A percentile compares a stretch with the other conserved stretches of the same genome.
These are phyloP conservation scores for Fusarium illudens DNA, from an alignment of 2,329 filamentous ascomycete species.

Conservation along the genomic window DNA sequence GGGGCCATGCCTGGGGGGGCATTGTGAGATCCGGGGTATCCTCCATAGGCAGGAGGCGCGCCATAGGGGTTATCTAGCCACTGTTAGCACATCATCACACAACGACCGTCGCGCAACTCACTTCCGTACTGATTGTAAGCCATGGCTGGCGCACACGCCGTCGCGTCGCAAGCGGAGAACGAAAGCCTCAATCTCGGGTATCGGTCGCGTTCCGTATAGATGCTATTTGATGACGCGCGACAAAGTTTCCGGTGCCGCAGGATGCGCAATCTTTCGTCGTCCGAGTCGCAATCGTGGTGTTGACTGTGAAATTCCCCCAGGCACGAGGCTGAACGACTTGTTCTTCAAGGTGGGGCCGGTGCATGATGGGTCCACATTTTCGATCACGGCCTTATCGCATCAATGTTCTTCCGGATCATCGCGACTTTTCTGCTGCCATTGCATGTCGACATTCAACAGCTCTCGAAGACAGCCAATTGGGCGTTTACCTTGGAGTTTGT, in stretches of 20 bases:
- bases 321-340: slow-evolving; percentile 40
- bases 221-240: slow-evolving; percentile 3
- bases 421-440: slow-evolving; percentile 39
- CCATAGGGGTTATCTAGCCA: slow-evolving; percentile 68
- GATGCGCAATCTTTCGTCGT: slow-evolving; percentile 18
- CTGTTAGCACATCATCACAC: slow-evolving; percentile 12
- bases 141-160: slow-evolving; percentile 51
- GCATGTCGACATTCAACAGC: slow-evolving; percentile 13
- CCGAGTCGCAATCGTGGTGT: slow-evolving; percentile 28
- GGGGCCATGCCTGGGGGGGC: slow-evolving; percentile 74
- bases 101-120: slow-evolving; percentile 39
- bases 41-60: slow-evolving; percentile 75
- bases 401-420: slow-evolving; percentile 44
- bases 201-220: neutral
- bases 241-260: neutral
- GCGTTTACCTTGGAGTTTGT: slow-evolving; percentile 14
- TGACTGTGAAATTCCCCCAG: slow-evolving; percentile 26
- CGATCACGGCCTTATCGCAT: slow-evolving; percentile 34
- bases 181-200: neutral
- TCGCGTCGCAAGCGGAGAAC: slow-evolving; percentile 19
- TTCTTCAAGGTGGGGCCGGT: slow-evolving; percentile 35
- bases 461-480: slow-evolving; percentile 37
- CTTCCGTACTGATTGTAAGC: slow-evolving; percentile 70
- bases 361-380: slow-evolving; percentile 23
- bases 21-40: slow-evolving; percentile 68